A percentile compares a stretch with the other conserved stretches of the same genome.
Conservation (phyloP, 2,329 filamentous ascomycete species). For the Phoma sp. region DNA sequence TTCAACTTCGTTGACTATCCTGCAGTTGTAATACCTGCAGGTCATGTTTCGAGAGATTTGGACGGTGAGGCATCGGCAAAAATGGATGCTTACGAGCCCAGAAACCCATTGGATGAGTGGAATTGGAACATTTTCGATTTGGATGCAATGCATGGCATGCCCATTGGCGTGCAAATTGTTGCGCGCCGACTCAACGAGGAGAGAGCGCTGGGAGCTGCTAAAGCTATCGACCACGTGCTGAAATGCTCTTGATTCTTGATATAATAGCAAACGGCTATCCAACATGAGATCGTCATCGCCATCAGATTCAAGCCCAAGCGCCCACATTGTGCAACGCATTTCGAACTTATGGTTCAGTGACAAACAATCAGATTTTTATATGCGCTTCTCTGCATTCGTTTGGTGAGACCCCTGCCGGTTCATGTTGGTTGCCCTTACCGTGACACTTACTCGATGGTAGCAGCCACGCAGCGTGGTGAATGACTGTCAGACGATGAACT, state of each 20-base stretch:
- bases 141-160: conserved; percentile 46
- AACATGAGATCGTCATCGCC: neutral
- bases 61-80: conserved; percentile 44
- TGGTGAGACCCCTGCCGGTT: too few relatives aligned
- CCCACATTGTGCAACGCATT: neutral
- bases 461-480: too few relatives aligned
- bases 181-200: conserved; percentile 48
- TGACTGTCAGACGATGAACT: neutral
- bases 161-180: conserved; percentile 47
- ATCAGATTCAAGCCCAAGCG: neutral
- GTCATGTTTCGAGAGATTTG: conserved; percentile 52
- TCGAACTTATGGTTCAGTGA: too few relatives aligned
- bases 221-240: conserved; percentile 30
- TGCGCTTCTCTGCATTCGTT: too few relatives aligned
- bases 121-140: conserved; percentile 54
- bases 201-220: conserved; percentile 47
- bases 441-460: neutral
- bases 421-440: too few relatives aligned
- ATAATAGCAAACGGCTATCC: neutral
- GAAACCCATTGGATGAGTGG: conserved; percentile 60
- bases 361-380: too few relatives aligned
- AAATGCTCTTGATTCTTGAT: neutral
- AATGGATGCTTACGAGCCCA: conserved; percentile 48
- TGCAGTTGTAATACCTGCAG: conserved; percentile 63
- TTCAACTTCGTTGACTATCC: conserved; percentile 70